phyloP scores from a whole-genome alignment of 805 yeast species.

The Lachancea cidri region DNA sequence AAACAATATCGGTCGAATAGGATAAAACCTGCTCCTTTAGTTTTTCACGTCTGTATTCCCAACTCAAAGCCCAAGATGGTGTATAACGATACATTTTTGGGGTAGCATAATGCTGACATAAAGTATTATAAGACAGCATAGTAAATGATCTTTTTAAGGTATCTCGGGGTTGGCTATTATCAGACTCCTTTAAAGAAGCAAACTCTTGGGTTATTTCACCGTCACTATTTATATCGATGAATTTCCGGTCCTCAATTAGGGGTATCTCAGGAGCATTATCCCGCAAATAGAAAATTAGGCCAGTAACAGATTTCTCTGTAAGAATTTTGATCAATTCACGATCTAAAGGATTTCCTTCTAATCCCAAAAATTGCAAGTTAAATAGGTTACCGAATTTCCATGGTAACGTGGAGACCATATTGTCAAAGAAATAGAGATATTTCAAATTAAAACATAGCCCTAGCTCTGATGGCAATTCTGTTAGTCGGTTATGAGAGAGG shows the following conservation, averaged over 20 bases:
- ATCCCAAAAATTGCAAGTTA: conserved; percentile 80
- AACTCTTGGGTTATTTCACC: conserved; percentile 46
- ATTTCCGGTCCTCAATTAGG: conserved; percentile 70
- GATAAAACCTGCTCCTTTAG: conserved; percentile 67
- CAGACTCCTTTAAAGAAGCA: conserved; percentile 30
- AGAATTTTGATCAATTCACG: conserved; percentile 57
- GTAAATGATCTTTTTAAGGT: conserved; percentile 49
- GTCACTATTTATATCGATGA: conserved; percentile 75
- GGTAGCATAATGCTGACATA: conserved; percentile 95
- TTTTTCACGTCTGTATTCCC: conserved; percentile 83
- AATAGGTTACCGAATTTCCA: conserved; percentile 78
- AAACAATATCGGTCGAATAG: conserved; percentile 68
- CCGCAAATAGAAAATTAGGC: conserved; percentile 71
- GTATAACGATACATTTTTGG: conserved; percentile 88
- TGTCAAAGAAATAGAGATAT: conserved; percentile 83
- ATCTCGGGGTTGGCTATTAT: conserved; percentile 19
- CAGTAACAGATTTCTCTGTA: conserved; percentile 80
- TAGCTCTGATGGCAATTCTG: conserved; percentile 73
- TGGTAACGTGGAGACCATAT: conserved; percentile 71
- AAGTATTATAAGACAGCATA: conserved; percentile 78
- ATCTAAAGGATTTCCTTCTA: conserved; percentile 89
- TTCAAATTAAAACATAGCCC: conserved; percentile 78
- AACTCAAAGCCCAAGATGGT: conserved; percentile 93
- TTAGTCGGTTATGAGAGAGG: conserved; percentile 69
- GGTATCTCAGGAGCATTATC: conserved; percentile 70